Conservation (phyloP, 768 basidiomycete species). For the Hortiboletus flavorubellus region DNA sequence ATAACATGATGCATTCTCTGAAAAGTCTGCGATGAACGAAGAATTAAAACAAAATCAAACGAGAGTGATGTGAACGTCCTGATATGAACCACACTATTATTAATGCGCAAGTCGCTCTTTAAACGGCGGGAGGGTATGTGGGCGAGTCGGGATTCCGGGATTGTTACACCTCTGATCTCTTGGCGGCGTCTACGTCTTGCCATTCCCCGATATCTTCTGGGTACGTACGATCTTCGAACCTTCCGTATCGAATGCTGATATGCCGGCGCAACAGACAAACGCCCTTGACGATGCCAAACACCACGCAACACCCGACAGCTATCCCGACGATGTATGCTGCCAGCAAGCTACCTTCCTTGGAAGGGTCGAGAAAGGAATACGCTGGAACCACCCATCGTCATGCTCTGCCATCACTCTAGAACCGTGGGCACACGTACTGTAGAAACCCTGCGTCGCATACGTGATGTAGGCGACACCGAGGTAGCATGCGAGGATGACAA, state of each 20-base stretch:
- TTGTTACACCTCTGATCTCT: slow-evolving; percentile 11
- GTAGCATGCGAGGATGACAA: slow-evolving; percentile 54
- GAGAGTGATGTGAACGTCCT: no score
- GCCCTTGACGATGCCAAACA: slow-evolving; percentile 49
- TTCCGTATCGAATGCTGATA: slow-evolving; percentile 20
- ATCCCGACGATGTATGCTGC: slow-evolving; percentile 66
- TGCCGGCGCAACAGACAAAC: slow-evolving; percentile 38
- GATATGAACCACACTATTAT: no score
- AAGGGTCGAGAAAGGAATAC: slow-evolving; percentile 64
- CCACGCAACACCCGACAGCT: slow-evolving; percentile 43
- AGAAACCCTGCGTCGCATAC: slow-evolving; percentile 55
- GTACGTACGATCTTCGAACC: slow-evolving; percentile 1
- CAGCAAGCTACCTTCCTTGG: slow-evolving; percentile 38
- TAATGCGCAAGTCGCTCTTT: no score
- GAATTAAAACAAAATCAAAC: no score
- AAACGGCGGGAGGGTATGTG: neutral
- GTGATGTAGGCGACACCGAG: slow-evolving; percentile 71
- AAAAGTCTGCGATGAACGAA: no score
- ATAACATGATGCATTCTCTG: no score
- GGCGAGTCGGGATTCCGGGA: neutral
- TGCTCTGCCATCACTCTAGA: neutral
- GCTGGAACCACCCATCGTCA: slow-evolving; percentile 36
- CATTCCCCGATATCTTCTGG: slow-evolving; percentile 31
- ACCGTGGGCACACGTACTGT: slow-evolving; percentile 44
- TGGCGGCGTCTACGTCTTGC: slow-evolving; percentile 29